phyloP scores from a whole-genome alignment of 345 rosid genomes.

The Aegle marmelos region DNA sequence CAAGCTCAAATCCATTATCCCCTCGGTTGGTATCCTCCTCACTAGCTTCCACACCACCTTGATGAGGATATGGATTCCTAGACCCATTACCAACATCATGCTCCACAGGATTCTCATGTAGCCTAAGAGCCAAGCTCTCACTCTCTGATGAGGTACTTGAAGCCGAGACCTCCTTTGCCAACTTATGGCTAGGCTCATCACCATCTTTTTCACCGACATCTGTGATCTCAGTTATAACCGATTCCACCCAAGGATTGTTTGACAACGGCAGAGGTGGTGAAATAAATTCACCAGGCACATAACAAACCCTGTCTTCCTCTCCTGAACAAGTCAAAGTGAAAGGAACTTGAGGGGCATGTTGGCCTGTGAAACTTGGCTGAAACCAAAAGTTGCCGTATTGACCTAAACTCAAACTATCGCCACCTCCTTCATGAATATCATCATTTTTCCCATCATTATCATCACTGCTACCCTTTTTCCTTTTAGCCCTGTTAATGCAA shows the following conservation, averaged over 20 bases:
- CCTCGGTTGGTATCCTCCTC: constrained; percentile 46
- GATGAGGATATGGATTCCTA: constrained; percentile 43
- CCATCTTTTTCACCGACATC: constrained; percentile 62
- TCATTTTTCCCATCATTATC: constrained; percentile 15
- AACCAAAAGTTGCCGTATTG: constrained; percentile 69
- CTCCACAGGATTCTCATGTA: constrained; percentile 41
- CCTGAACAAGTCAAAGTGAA: constrained; percentile 69
- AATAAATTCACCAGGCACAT: constrained; percentile 64
- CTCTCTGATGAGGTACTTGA: constrained; percentile 83
- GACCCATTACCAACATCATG: constrained; percentile 60
- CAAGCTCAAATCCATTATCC: constrained; percentile 74
- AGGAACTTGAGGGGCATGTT: constrained; percentile 51
- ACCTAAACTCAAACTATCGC: constrained; percentile 41
- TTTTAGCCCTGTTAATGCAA: constrained; percentile 63
- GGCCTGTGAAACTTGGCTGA: constrained; percentile 50
- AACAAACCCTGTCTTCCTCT: constrained; percentile 67
- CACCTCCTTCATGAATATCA: constrained; percentile 32
- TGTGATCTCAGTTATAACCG: constrained; percentile 69
- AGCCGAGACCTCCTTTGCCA: constrained; percentile 68
- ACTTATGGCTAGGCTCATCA: constrained; percentile 58
- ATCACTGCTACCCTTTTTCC: constrained; percentile 50
- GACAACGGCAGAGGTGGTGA: constrained; percentile 63
- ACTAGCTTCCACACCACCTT: constrained; percentile 37
- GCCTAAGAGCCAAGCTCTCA: constrained; percentile 49
- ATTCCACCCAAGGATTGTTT: constrained; percentile 76